These are phyloP conservation scores for Colletotrichum orbiculare DNA, from an alignment of 2,329 filamentous ascomycete species.

Conservation along the genomic window DNA sequence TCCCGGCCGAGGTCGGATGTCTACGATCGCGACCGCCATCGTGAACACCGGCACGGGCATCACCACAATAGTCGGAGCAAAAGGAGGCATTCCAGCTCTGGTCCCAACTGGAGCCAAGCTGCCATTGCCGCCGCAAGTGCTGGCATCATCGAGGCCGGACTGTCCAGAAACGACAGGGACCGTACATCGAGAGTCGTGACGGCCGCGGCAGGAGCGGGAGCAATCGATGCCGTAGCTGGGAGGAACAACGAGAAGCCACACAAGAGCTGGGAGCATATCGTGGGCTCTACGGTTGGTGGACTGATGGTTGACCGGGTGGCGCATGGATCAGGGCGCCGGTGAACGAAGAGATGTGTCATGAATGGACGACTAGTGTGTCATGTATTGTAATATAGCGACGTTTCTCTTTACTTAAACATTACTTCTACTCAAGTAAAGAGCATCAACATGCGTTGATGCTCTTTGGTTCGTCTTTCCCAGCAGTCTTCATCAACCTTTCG, in stretches of 20 bases:
- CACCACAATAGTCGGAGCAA: constrained; percentile 1
- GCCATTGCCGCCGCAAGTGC: constrained; percentile 28
- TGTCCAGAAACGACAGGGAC: constrained; percentile 25
- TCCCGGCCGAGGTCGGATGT: constrained; percentile 3
- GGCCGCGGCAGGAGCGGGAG: constrained; percentile 25
- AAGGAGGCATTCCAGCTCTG: constrained; percentile 16
- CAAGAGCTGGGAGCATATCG: constrained; percentile 21
- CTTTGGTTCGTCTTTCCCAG: too few relatives aligned
- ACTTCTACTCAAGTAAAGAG: too few relatives aligned
- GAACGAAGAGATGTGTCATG: accelerated
- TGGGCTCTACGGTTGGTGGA: constrained; percentile 18
- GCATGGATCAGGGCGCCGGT: constrained; percentile 7
- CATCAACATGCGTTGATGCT: too few relatives aligned
- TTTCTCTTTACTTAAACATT: too few relatives aligned
- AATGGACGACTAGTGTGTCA: background rate
- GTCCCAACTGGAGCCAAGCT: constrained; percentile 15
- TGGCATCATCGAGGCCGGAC: constrained; percentile 21
- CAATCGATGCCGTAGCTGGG: constrained; percentile 14
- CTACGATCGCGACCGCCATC: background rate
- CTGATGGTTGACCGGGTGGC: constrained; percentile 18
- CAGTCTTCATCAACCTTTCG: too few relatives aligned
- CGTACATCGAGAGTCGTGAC: constrained; percentile 21
- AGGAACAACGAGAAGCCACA: constrained; percentile 16
- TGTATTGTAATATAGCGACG: too few relatives aligned
- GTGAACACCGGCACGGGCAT: background rate